These are phyloP conservation scores for Leccinum variicolor DNA, from an alignment of 768 basidiomycete species.

Conservation along the genomic window DNA sequence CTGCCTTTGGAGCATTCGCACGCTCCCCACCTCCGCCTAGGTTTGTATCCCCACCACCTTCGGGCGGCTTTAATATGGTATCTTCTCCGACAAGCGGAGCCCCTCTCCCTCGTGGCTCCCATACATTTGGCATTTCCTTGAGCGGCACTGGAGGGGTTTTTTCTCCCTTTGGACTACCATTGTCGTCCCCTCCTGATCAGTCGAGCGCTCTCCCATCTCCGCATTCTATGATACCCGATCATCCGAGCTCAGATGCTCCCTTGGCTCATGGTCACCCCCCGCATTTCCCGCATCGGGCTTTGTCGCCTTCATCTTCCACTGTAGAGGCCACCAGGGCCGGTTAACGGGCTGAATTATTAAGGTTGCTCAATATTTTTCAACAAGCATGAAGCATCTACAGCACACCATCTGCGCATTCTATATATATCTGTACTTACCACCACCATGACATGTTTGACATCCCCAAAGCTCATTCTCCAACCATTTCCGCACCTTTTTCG, in stretches of 20 bases:
- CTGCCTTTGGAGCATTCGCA: constrained; percentile 26
- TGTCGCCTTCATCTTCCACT: constrained; percentile 37
- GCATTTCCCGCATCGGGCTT: constrained; percentile 38
- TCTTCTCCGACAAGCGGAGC: constrained; percentile 26
- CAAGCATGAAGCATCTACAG: constrained; percentile 39
- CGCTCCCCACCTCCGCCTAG: constrained; percentile 34
- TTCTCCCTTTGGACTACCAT: constrained; percentile 32
- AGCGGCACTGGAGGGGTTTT: constrained; percentile 25
- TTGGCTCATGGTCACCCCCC: constrained; percentile 33
- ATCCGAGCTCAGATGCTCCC: constrained; percentile 29
- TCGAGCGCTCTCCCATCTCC: constrained; percentile 25
- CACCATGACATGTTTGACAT: constrained; percentile 34
- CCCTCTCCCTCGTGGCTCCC: constrained; percentile 29
- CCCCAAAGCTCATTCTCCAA: constrained; percentile 27
- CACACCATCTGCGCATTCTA: constrained; percentile 39
- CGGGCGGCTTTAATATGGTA: constrained; percentile 27
- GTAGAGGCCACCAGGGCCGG: constrained; percentile 38
- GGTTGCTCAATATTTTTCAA: constrained; percentile 36
- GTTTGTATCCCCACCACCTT: constrained; percentile 33
- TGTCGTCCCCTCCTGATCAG: constrained; percentile 30
- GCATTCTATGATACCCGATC: constrained; percentile 37
- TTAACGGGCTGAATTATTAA: constrained; percentile 38
- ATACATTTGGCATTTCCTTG: constrained; percentile 31
- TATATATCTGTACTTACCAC: constrained; percentile 39
- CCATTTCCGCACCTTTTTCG: constrained; percentile 18